Base-by-base conservation (phyloP, 768 basidiomycete genomes). In the Kwoniella europaea region DNA sequence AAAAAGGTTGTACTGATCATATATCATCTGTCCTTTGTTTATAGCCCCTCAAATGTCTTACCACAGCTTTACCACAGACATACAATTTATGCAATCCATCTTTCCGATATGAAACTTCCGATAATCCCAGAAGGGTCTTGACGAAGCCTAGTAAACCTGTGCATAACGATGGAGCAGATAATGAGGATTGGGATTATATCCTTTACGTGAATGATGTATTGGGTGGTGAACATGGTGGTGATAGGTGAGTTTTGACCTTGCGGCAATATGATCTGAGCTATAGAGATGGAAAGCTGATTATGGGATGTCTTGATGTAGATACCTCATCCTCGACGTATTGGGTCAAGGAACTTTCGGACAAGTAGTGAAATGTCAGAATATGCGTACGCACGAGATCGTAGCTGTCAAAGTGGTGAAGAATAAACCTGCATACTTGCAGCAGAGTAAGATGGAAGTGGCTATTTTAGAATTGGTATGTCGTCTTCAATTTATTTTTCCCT, bases 331-430 rank as follows among this genome's bases (percentile, higher is more conserved):
- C 58, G 97, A 99, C 84, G 93, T 99, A 71, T 89, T 99, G 50
- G 97, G 97, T 7, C 97, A 99, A 83, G 97, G 97, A 24, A 99
- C 97, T 2, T 99, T 99, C 77, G 97, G 97, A 10, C 97, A 99
- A 84, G 97, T 99, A 42, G 97, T 98, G 77, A 99, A 99, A 84
- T 99, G 97, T 82, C 97, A 98, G 84, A 98, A 99, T 82, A 95
- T 98, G 91, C 94, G 95, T 86, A 97, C 93, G 41, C 94, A 98
- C 84, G 96, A 98, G 82, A 93, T 98, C 65, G 94, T 97, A 55
- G 97, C 97, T 24, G 97, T 99, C 71, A 99, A 98, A 85, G 97
- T 99, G 9, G 94, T 99, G 75, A 99, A 99, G 87, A 99, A 99
- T 85, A 99, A 98, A 85, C 97, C 96, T 5, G 97, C 97, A 0